Percentiles rank a stretch among this genome's conserved stretches.
phyloP scores from a whole-genome alignment of 129 eudicot species.

The Flaveria sonorensis region DNA sequence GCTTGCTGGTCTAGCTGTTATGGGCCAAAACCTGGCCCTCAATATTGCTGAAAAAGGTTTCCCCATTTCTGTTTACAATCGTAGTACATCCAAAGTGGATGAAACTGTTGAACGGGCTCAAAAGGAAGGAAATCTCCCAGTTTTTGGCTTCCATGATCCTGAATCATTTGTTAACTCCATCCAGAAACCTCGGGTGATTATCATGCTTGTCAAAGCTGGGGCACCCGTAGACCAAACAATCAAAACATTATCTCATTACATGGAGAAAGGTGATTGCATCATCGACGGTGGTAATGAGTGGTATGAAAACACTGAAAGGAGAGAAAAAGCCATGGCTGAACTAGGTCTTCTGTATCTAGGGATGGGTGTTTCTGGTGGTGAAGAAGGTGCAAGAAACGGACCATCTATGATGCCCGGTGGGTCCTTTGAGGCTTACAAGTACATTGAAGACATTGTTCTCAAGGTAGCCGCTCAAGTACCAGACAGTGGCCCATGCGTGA shows the following conservation, averaged over 20 bases:
- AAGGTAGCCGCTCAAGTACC: slow-evolving; percentile 69
- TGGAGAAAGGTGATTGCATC: slow-evolving; percentile 70
- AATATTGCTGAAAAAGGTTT: slow-evolving; percentile 72
- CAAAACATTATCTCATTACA: slow-evolving; percentile 52
- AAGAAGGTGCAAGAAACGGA: slow-evolving; percentile 66
- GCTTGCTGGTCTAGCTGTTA: slow-evolving; percentile 71
- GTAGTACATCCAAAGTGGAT: slow-evolving; percentile 57
- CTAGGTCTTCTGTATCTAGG: slow-evolving; percentile 60
- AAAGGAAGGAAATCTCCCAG: slow-evolving; percentile 56
- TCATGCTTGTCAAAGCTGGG: slow-evolving; percentile 68
- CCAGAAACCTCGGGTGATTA: slow-evolving; percentile 56
- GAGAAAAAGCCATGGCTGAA: slow-evolving; percentile 58
- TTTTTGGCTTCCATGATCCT: slow-evolving; percentile 58
- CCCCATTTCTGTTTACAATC: slow-evolving; percentile 58
- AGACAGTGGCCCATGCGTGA: slow-evolving; percentile 66
- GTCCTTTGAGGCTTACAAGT: slow-evolving; percentile 56
- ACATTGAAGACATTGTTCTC: slow-evolving; percentile 52
- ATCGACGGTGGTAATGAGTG: slow-evolving; percentile 70
- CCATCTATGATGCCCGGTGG: slow-evolving; percentile 70
- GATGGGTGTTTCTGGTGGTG: slow-evolving; percentile 74
- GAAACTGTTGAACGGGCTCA: slow-evolving; percentile 59
- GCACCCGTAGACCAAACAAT: slow-evolving; percentile 66
- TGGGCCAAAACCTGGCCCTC: slow-evolving; percentile 71
- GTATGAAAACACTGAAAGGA: slow-evolving; percentile 66
- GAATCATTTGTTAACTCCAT: slow-evolving; percentile 57